Evolutionary conservation across 768 basidiomycete genomes (phyloP), one percentile per base, ranked within the genome.

Genomic region (Pleurotus eryngii): DNA sequence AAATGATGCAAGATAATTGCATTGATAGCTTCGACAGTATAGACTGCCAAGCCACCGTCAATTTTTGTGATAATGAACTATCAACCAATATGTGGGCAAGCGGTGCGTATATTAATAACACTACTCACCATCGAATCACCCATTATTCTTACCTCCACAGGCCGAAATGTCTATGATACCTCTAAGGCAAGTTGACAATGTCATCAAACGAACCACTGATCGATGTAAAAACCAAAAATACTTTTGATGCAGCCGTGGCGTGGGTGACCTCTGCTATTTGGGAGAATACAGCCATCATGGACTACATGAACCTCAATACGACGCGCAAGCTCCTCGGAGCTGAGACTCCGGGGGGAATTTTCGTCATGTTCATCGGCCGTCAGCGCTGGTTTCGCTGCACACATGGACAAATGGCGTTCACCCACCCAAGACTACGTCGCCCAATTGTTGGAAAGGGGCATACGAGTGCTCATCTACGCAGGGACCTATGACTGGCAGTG

Each of bases 401-500:
- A 83, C 57, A 71, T 86, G 63, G 89, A 91, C 69, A 86, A 83
- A 65, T 84, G 76, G 74, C 72, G 68, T 11, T 72, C 75, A 12
- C 77, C 81, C 59, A 77, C 87, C 43, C 78, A 86, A 69, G 71
- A 84, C 73, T 86, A 90, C 65, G 83, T 90, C 58, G 75, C 83
- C 0, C 78, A 74, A 5, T 80, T 93, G 39, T 80, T 93, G 7
- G 90, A 93, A 58, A 81, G 89, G n/a, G 87, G 86, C 0, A 71
- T 95, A 17, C 81, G 85, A 4, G 73, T 90, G 37, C 77, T 93
- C 42, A 84, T 88, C 47, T 90, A 90, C 60, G 85, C 85, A 0
- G 88, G 88, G 17, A 86, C 83, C 45, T 86, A 85, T 60, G 87
- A 89, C 64, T 90, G 87, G 86, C 86, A 86, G 59, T 91, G 89